Percentiles rank a stretch among this genome's conserved stretches.
Evolutionary conservation across 768 basidiomycete genomes (phyloP).

Genomic region (Rhodocollybia butyracea): DNA sequence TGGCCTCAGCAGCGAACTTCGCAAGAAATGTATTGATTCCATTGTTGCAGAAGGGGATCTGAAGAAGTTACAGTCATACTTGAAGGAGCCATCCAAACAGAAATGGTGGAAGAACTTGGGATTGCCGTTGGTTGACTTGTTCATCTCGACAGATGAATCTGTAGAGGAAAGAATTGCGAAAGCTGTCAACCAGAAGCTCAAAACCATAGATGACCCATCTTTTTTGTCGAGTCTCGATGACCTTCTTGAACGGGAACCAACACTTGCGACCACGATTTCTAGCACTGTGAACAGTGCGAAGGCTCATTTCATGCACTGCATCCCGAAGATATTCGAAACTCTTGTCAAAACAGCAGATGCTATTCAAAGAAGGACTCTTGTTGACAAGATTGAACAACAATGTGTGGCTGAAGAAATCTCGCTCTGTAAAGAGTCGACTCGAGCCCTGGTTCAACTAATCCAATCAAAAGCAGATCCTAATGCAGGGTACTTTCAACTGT

Average conservation of each 20-base stretch:
- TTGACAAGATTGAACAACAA: neutral
- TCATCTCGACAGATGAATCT: neutral
- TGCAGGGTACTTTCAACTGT: neutral
- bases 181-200: neutral
- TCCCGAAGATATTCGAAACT: neutral
- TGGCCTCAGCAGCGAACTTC: conserved; percentile 6
- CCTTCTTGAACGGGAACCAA: conserved; percentile 11
- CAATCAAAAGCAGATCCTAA: neutral
- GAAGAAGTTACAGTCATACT: neutral
- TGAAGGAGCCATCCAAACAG: no score
- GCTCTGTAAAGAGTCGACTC: neutral
- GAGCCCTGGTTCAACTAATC: neutral
- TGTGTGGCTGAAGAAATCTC: neutral
- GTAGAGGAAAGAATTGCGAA: neutral
- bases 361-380: neutral
- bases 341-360: neutral
- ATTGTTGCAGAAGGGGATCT: neutral
- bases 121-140: no score
- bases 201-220: conserved; percentile 1
- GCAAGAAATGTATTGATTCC: conserved; percentile 12
- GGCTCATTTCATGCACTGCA: neutral
- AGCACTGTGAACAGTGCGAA: conserved; percentile 8
- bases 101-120: no score
- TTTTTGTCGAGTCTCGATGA: conserved; percentile 13
- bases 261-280: conserved; percentile 7